phyloP scores from a whole-genome alignment of 2,329 filamentous ascomycete genomes.

The Fusarium odoratissimum region DNA sequence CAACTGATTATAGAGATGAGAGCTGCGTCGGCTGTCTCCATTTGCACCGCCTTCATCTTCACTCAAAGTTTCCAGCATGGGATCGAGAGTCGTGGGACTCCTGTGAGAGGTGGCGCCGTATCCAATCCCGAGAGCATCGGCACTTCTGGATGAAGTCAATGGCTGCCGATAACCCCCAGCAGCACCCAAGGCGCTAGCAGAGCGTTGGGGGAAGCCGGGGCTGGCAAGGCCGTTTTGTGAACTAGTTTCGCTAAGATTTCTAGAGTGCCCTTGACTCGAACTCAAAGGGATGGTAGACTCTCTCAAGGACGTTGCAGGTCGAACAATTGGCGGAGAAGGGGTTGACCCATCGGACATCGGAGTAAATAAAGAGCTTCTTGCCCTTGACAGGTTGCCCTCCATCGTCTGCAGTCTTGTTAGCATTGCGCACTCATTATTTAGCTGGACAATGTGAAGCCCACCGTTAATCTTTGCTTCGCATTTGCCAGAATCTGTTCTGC shows the following conservation, averaged over 20 bases:
- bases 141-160: conserved; percentile 57
- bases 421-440: neutral
- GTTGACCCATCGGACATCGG: conserved; percentile 62
- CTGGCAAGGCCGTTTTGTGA: conserved; percentile 45
- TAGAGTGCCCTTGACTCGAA: conserved; percentile 45
- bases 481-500: conserved; percentile 93
- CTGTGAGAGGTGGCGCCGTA: conserved; percentile 49
- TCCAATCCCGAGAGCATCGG: conserved; percentile 53
- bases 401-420: conserved; percentile 72
- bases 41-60: conserved; percentile 61
- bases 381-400: conserved; percentile 89
- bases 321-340: conserved; percentile 61
- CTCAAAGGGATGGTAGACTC: conserved; percentile 33
- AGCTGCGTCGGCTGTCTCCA: conserved; percentile 37
- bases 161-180: conserved; percentile 69
- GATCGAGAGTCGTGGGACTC: conserved; percentile 56
- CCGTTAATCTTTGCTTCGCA: conserved; percentile 88
- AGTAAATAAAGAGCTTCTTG: conserved; percentile 72
- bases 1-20: conserved; percentile 50
- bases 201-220: conserved; percentile 61
- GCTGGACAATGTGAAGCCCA: conserved; percentile 58
- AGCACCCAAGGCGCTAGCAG: conserved; percentile 72
- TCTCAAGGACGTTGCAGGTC: conserved; percentile 42
- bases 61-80: conserved; percentile 62
- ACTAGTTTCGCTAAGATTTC: conserved; percentile 50